A percentile compares a stretch with the other conserved stretches of the same genome.
These are phyloP conservation scores for Fulvia fulva DNA, from an alignment of 2,329 filamentous ascomycete genomes.

Conservation along the genomic window DNA sequence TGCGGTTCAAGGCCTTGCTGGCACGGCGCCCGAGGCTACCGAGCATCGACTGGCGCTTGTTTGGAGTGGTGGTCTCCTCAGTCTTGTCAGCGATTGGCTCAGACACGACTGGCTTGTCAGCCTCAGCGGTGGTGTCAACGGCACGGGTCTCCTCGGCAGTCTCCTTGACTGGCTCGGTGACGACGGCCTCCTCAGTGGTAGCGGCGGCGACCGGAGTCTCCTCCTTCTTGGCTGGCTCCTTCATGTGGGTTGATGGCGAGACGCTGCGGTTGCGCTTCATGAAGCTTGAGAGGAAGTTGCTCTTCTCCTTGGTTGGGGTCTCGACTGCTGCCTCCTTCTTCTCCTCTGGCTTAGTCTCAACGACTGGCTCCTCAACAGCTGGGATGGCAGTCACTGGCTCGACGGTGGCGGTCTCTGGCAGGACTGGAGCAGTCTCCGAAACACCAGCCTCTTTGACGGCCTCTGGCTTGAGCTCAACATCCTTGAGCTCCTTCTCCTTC, in stretches of 20 bases:
- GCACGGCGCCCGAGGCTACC: slow-evolving; percentile 33
- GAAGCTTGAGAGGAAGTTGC: slow-evolving; percentile 33
- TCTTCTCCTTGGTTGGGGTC: slow-evolving; percentile 33
- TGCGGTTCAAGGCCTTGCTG: slow-evolving; percentile 33
- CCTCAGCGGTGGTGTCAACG: slow-evolving; percentile 31
- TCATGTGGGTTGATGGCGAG: slow-evolving; percentile 34
- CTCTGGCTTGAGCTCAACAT: slow-evolving; percentile 57
- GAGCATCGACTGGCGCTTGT: slow-evolving; percentile 34
- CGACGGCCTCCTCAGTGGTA: slow-evolving; percentile 30
- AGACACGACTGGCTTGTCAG: slow-evolving; percentile 22
- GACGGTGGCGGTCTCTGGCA: slow-evolving; percentile 42
- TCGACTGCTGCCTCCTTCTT: slow-evolving; percentile 40
- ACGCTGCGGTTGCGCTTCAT: slow-evolving; percentile 34
- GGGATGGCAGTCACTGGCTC: slow-evolving; percentile 34
- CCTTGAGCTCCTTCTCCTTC: slow-evolving; percentile 68
- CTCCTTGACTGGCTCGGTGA: slow-evolving; percentile 20
- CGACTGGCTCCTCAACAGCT: slow-evolving; percentile 34
- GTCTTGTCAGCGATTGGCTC: slow-evolving; percentile 22
- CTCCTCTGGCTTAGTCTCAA: slow-evolving; percentile 38
- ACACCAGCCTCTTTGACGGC: slow-evolving; percentile 48
- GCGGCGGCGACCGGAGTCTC: slow-evolving; percentile 24
- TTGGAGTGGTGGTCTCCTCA: slow-evolving; percentile 20
- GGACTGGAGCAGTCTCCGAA: slow-evolving; percentile 34
- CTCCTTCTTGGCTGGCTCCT: slow-evolving; percentile 34
- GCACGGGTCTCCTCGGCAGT: slow-evolving; percentile 27